These are phyloP conservation scores for Coemansia javaensis DNA, from an alignment of 192 early-diverging fungal species.

Conservation along the genomic window DNA sequence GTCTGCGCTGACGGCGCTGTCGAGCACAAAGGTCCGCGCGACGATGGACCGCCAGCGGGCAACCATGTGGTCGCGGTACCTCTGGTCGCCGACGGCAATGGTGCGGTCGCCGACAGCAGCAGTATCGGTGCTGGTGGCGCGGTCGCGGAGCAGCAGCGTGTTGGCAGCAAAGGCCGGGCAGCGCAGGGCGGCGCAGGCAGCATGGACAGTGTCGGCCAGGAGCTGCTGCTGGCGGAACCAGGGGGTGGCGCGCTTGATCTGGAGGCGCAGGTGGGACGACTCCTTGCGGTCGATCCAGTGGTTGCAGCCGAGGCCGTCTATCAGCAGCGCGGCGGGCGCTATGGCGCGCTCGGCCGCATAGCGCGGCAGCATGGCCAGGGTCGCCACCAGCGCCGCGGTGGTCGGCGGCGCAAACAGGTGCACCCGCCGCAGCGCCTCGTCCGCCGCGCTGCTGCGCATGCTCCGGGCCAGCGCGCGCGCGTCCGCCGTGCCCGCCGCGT, in stretches of 20 bases:
- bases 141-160: slow-evolving; percentile 17
- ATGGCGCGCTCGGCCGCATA: slow-evolving; percentile 5
- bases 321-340: slow-evolving; percentile 1
- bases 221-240: slow-evolving; percentile 43
- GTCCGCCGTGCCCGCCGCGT: slow-evolving; percentile 24
- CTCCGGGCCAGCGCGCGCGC: slow-evolving; percentile 6
- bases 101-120: background rate
- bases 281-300: slow-evolving; percentile 24
- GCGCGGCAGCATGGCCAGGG: slow-evolving; percentile 23
- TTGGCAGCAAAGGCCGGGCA: slow-evolving; percentile 21
- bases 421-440: slow-evolving; percentile 8
- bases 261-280: slow-evolving; percentile 8
- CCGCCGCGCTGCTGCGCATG: slow-evolving; percentile 1
- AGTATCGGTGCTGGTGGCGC: background rate
- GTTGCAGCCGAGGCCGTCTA: slow-evolving; percentile 27
- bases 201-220: slow-evolving; percentile 27
- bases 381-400: slow-evolving; percentile 24
- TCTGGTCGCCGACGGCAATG: background rate
- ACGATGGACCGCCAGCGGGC: slow-evolving; percentile 29
- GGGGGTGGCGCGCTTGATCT: slow-evolving; percentile 25
- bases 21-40: slow-evolving; percentile 25
- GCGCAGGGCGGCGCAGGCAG: slow-evolving; percentile 5
- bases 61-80: slow-evolving; percentile 41
- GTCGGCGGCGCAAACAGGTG: slow-evolving; percentile 27
- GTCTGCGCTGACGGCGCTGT: background rate